phyloP scores from a whole-genome alignment of 352 stramenopile genomes.

The Phytophthora agathidicida region DNA sequence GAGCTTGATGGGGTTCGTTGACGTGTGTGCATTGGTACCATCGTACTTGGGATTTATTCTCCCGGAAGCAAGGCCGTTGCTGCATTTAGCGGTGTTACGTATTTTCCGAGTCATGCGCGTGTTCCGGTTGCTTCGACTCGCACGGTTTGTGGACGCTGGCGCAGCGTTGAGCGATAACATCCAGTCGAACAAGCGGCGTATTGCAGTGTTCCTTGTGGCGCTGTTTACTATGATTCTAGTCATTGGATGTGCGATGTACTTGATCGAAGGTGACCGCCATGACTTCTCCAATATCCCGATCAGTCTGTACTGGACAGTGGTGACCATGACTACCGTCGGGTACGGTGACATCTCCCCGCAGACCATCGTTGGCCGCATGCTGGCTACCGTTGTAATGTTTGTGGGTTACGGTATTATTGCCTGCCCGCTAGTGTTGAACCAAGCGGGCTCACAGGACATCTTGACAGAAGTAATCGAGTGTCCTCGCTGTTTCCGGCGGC shows the following conservation, averaged over 20 bases:
- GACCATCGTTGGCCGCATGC: constrained; percentile 78
- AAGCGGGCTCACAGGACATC: constrained; percentile 51
- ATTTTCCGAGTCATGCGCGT: constrained; percentile 85
- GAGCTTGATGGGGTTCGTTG: constrained; percentile 77
- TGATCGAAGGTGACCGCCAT: constrained; percentile 80
- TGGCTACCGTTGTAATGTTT: constrained; percentile 89
- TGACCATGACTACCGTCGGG: constrained; percentile 89
- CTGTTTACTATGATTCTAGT: constrained; percentile 82
- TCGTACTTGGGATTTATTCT: constrained; percentile 76
- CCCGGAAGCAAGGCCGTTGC: constrained; percentile 55
- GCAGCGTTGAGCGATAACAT: constrained; percentile 79
- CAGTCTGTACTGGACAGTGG: constrained; percentile 88
- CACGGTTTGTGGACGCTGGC: constrained; percentile 74
- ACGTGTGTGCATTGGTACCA: constrained; percentile 80
- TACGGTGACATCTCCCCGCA: constrained; percentile 88
- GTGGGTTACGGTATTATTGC: constrained; percentile 87
- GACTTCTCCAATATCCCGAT: constrained; percentile 90
- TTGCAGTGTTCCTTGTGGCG: constrained; percentile 78
- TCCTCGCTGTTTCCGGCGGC: constrained; percentile 69
- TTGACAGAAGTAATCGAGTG: constrained; percentile 74
- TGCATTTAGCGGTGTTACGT: constrained; percentile 70
- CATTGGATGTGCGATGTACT: constrained; percentile 84
- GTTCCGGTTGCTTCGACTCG: constrained; percentile 75
- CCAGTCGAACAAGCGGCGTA: constrained; percentile 78
- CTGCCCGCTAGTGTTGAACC: constrained; percentile 81